Evolutionary conservation across 1,139 yeast species (phyloP), one percentile per base, ranked within the genome.

Genomic region (Candida frijolesensis): DNA sequence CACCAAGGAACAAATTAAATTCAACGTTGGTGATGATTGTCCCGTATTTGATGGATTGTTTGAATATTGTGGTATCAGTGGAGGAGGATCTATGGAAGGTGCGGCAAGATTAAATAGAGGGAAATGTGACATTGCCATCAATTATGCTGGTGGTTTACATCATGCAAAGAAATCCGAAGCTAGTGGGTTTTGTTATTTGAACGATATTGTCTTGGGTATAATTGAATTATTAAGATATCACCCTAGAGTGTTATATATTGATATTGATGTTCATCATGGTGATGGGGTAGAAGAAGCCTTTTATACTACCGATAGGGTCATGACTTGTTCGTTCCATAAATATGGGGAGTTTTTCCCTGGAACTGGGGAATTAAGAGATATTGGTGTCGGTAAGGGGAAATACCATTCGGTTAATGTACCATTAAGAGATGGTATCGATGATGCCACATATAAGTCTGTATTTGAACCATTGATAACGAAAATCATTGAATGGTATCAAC

Each of bases 251-350:
- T 74, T 94, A 60, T 94, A 94, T 66, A 90, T 94, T 51, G 99
- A 94, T 68, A 92, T 92, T 51, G 99, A 94, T 67, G 84, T 94
- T 30, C 99, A 94, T 67, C 99, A 94, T 65, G 99, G 99, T 19
- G 99, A 94, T 67, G 99, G 99, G 49, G 99, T 94, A 1, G 97
- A 94, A 66, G 98, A 94, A 68, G 98, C 98, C 1, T 94, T 94
- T 61, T 91, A 92, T 66, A 84, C 96, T 38, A 89, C 97, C 3
- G 98, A 94, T 67, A 73, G 99, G 52, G 99, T 94, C 32, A 89
- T 91, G 95, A 92, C 98, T 0, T 85, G 90, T 47, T 89, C 96
- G 14, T 90, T 94, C 71, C 99, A 94, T 72, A 94, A 94, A 68
- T 94, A 89, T 67, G 99, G 98, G 8, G 95, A 89, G 66, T 94